A percentile compares a stretch with the other conserved stretches of the same genome.
Conservation (phyloP, 1,139 yeast genomes). For the Yamadazyma siamensis region DNA sequence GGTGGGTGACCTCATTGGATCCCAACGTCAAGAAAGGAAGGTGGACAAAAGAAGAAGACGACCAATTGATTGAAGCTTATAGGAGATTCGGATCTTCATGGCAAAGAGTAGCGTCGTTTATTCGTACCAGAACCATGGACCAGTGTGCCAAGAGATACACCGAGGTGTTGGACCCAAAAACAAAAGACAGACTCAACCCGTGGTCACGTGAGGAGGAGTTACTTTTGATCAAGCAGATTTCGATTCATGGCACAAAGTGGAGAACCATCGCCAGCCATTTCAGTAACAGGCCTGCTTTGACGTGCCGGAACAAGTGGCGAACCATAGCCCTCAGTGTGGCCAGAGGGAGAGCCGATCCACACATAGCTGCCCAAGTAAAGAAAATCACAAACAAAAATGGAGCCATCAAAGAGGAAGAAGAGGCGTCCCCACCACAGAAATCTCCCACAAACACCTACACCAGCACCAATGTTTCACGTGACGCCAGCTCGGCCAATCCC, state of each 20-base stretch:
- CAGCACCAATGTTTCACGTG: not conserved
- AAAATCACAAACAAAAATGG: constrained; percentile 24
- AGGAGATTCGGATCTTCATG: constrained; percentile 74
- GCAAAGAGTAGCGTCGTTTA: constrained; percentile 76
- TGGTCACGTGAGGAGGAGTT: constrained; percentile 84
- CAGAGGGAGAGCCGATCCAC: constrained; percentile 49
- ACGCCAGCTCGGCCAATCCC: constrained; percentile 9
- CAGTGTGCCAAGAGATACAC: constrained; percentile 91
- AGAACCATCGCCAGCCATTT: constrained; percentile 70
- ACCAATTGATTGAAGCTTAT: constrained; percentile 58
- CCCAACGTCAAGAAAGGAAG: constrained; percentile 79
- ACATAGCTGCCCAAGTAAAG: constrained; percentile 35
- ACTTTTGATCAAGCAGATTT: constrained; percentile 60
- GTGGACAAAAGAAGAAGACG: constrained; percentile 89
- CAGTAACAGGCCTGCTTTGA: constrained; percentile 79
- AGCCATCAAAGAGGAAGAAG: constrained; percentile 1
- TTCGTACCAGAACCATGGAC: constrained; percentile 87
- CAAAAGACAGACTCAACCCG: constrained; percentile 71
- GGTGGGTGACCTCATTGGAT: constrained; percentile 80
- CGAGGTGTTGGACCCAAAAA: constrained; percentile 82
- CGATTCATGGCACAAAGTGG: constrained; percentile 87
- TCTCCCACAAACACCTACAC: not conserved
- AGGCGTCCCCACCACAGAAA: not conserved
- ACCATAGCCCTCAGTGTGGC: constrained; percentile 77
- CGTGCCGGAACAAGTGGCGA: constrained; percentile 92